These are phyloP conservation scores for Termitomyces sp. DNA, from an alignment of 768 basidiomycete genomes.

Conservation along the genomic window DNA sequence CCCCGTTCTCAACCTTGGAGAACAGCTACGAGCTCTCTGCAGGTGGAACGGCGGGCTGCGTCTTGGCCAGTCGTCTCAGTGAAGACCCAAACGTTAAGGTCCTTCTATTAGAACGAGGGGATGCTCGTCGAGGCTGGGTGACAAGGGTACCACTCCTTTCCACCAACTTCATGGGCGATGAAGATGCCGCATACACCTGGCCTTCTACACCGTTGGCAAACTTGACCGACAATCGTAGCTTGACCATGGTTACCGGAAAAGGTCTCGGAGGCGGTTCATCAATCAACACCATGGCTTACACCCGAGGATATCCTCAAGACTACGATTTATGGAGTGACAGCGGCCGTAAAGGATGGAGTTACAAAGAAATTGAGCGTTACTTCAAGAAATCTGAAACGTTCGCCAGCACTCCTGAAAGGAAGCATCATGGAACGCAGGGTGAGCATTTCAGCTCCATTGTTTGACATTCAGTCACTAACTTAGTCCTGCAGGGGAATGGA, in stretches of 20 bases:
- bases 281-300: constrained; percentile 25
- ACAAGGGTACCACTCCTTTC: constrained; percentile 28
- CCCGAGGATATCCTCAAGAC: constrained; percentile 20
- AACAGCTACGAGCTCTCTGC: background rate
- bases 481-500: constrained; percentile 1
- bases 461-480: background rate
- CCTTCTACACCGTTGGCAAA: constrained; percentile 10
- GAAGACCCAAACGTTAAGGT: constrained; percentile 23
- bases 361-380: constrained; percentile 18
- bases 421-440: constrained; percentile 2
- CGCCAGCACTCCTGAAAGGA: background rate
- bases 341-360: constrained; percentile 24
- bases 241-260: constrained; percentile 19
- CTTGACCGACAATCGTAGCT: constrained; percentile 2
- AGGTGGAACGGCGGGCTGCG: constrained; percentile 36
- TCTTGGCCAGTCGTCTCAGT: constrained; percentile 30
- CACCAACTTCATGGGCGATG: constrained; percentile 15
- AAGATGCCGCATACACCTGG: constrained; percentile 12
- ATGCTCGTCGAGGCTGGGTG: constrained; percentile 21
- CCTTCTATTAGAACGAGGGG: constrained; percentile 30
- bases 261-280: constrained; percentile 23
- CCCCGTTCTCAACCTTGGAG: background rate
- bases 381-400: constrained; percentile 20
- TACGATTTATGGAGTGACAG: constrained; percentile 20
- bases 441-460: background rate